Base-by-base conservation (phyloP, 73 alveolate species). In the Paraurostyla sp. region DNA sequence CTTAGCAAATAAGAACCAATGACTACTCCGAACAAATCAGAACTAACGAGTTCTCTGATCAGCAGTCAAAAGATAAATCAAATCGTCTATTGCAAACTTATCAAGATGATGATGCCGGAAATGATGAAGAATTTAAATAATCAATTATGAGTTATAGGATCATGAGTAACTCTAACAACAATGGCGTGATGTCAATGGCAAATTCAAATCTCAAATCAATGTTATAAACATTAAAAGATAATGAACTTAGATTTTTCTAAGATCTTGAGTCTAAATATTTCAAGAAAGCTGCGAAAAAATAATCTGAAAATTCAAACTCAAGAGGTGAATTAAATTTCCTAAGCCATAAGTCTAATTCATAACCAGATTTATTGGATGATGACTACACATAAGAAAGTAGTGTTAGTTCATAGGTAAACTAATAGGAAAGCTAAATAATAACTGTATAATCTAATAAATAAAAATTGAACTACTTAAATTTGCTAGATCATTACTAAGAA, bases 171-270 rank as follows among this genome's bases (percentile, higher is more conserved):
- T 65, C 82, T 18, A 18, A 65, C 23, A 32, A 30, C 7, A 65
- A 65, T 40, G n/a, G n/a, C n/a, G 25, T 65, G 58, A 65, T 65
- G 82, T 65, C 82, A 1, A 65, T 40, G 60, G n/a, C n/a, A n/a
- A 65, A 65, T 40, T 22, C 54, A 25, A 65, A 65, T 22, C 41
- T 65, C 27, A 35, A 38, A 22, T 65, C 82, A 35, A 65, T 65
- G 58, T 7, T 38, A 9, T 36, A 65, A 22, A 65, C 82, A 1
- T 15, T 65, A 22, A 65, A 65, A 35, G 82, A 58, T 1, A 65
- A 65, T 38, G 56, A 65, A 38, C 41, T 65, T 11, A 18, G 41
- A 16, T 65, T 65, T 40, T 65, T 65, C 25, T 22, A 65, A 32
- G 46, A 65, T 40, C 25, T 65, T 13, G 82, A 65, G 23, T 4